Evolutionary conservation across 495 filamentous ascomycete genomes (phyloP).

Genomic region (Oidiodendron maius): DNA sequence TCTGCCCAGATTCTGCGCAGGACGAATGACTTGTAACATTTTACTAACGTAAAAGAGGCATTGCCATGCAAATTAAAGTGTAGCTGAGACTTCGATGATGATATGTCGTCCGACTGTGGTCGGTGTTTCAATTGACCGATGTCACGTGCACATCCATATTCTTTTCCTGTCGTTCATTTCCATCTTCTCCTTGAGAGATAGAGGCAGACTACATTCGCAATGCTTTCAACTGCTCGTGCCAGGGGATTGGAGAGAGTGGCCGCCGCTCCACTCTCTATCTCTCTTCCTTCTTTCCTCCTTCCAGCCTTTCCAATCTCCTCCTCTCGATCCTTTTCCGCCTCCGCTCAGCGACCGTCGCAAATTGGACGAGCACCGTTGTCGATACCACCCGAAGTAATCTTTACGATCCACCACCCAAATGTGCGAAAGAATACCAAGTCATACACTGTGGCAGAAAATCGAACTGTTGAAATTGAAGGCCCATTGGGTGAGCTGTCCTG

Average conservation of each 20-base stretch:
- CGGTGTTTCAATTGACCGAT: no score
- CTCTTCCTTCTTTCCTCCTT: constrained; percentile 65
- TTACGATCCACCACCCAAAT: constrained; percentile 57
- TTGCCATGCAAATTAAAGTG: no score
- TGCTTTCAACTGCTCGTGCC: constrained; percentile 43
- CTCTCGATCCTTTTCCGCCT: constrained; percentile 65
- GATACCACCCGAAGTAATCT: constrained; percentile 74
- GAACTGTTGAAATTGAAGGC: constrained; percentile 63
- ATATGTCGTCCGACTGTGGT: no score
- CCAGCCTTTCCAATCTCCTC: constrained; percentile 58
- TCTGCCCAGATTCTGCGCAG: no score
- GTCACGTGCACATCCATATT: no score
- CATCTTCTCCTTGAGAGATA: neutral
- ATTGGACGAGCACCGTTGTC: constrained; percentile 77
- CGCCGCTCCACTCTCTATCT: constrained; percentile 26
- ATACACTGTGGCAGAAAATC: constrained; percentile 47
- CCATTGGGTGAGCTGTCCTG: constrained; percentile 55
- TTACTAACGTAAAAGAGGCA: no score
- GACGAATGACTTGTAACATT: no score
- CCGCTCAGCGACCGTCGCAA: constrained; percentile 62
- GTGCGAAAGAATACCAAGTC: constrained; percentile 41
- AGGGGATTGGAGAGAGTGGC: constrained; percentile 36
- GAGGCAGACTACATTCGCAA: constrained; percentile 16
- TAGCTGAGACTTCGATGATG: no score
- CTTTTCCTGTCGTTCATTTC: no score